These are phyloP conservation scores for Metschnikowia aberdeeniae DNA, from an alignment of 805 yeast species.

Conservation along the genomic window DNA sequence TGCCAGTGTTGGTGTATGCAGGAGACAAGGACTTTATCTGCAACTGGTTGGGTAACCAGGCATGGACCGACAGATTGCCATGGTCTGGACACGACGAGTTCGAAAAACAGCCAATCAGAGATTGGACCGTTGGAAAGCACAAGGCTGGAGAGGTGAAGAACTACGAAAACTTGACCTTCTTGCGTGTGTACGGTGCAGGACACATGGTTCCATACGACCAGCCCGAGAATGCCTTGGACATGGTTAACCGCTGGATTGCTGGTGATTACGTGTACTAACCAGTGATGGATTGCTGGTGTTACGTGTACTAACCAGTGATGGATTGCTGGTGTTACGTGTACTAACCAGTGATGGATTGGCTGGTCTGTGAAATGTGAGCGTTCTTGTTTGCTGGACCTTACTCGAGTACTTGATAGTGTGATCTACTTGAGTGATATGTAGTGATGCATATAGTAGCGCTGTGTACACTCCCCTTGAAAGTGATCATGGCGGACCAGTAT, in stretches of 20 bases:
- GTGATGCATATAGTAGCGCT: too few species aligned
- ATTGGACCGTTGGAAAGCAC: conserved; percentile 40
- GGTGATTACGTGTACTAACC: conserved; percentile 46
- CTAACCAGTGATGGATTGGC: not conserved
- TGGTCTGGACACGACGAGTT: conserved; percentile 37
- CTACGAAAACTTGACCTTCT: conserved; percentile 68
- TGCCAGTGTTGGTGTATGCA: conserved; percentile 87
- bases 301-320: conserved; percentile 36
- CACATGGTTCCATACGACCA: conserved; percentile 95
- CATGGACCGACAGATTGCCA: conserved; percentile 58
- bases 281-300: conserved; percentile 69
- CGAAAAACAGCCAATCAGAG: conserved; percentile 34
- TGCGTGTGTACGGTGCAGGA: conserved; percentile 85
- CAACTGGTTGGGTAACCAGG: conserved; percentile 88
- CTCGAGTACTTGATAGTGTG: too few species aligned
- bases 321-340: conserved; percentile 56
- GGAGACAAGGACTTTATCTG: conserved; percentile 93
- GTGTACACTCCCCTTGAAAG: too few species aligned
- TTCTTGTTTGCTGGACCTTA: too few species aligned
- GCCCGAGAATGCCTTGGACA: conserved; percentile 70
- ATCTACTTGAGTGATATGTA: too few species aligned
- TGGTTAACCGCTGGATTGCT: conserved; percentile 81
- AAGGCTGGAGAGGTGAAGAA: conserved; percentile 69
- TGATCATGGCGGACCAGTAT: too few species aligned
- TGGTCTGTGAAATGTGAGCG: too few species aligned